These are phyloP conservation scores for Penstemon davidsonii DNA, from an alignment of 257 asterid genomes.

Conservation along the genomic window DNA sequence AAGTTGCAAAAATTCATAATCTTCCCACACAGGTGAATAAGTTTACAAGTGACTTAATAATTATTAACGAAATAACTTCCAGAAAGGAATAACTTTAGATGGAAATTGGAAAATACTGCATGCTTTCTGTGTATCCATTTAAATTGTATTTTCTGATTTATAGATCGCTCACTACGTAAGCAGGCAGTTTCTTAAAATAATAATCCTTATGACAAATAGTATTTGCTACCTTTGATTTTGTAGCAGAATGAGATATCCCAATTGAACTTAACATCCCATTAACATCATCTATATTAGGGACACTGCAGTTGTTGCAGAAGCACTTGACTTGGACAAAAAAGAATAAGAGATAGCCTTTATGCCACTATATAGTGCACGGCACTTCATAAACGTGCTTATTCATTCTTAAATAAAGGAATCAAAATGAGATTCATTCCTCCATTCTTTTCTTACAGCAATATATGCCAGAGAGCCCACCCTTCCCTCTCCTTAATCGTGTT, in stretches of 20 bases:
- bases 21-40: conserved; percentile 85
- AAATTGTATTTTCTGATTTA: conserved; percentile 4
- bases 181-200: not conserved
- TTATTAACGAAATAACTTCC: too few species aligned
- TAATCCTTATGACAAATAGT: conserved; percentile 4
- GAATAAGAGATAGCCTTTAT: not conserved
- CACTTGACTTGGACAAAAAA: conserved; percentile 1
- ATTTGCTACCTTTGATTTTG: not conserved
- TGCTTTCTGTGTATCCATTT: too few species aligned
- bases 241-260: conserved; percentile 23
- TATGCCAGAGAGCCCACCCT: not conserved
- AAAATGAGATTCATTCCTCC: not conserved
- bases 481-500: too few species aligned
- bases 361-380: not conserved
- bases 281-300: conserved; percentile 1
- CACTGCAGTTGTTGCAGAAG: not conserved
- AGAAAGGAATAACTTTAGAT: not conserved
- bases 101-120: not conserved
- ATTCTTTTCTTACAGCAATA: not conserved
- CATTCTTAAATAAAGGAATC: not conserved
- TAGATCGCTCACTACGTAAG: conserved; percentile 12
- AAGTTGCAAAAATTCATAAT: conserved; percentile 74
- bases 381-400: not conserved
- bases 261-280: not conserved
- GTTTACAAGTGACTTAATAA: not conserved